phyloP scores from a whole-genome alignment of 73 alveolate species.

The Tetrahymena thermophila region DNA sequence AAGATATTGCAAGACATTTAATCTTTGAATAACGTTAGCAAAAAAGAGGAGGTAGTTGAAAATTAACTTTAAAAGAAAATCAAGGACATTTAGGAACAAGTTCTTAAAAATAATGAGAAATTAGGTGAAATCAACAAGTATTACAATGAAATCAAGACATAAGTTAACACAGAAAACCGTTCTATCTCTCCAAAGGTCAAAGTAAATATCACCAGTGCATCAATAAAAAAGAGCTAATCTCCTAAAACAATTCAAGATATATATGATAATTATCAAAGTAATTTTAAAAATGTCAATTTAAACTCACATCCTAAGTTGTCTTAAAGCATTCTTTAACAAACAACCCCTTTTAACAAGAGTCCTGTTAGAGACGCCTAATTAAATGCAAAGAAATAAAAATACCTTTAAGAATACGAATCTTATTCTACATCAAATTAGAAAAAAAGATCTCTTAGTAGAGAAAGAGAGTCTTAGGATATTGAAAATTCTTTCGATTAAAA shows the following conservation, averaged over 20 bases:
- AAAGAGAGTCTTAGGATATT: neutral
- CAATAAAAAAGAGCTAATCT: neutral
- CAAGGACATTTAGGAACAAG: neutral
- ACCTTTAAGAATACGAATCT: neutral
- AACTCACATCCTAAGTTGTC: neutral
- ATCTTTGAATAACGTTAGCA: neutral
- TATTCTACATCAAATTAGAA: neutral
- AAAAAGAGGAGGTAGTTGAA: neutral
- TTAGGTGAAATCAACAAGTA: neutral
- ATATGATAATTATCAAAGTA: neutral
- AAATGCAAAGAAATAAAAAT: neutral
- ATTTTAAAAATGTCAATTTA: neutral
- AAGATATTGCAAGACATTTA: neutral
- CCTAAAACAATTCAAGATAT: neutral
- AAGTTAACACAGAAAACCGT: neutral
- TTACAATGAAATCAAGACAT: neutral
- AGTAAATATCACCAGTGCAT: neutral
- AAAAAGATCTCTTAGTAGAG: neutral
- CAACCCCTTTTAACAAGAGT: neutral
- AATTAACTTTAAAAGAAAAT: neutral
- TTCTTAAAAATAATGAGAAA: neutral
- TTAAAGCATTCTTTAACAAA: neutral
- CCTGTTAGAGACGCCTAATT: neutral
- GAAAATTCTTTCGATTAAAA: neutral
- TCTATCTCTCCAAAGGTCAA: neutral